These are phyloP conservation scores for Mycena kentingensis DNA, from an alignment of 768 basidiomycete genomes.

Conservation along the genomic window DNA sequence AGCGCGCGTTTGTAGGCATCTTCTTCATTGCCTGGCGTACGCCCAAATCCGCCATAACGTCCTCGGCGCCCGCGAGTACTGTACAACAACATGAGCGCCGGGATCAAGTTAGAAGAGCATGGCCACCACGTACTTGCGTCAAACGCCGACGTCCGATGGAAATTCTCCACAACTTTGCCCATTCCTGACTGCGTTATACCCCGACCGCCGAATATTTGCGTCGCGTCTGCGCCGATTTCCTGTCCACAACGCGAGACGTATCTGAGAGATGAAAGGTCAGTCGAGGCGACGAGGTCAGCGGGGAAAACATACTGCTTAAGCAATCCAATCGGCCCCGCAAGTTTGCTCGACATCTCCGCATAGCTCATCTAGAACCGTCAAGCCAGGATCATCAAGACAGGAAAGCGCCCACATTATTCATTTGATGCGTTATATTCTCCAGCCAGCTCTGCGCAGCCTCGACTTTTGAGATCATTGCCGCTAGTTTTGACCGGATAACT, in stretches of 20 bases:
- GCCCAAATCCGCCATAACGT: constrained; percentile 73
- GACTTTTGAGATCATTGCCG: constrained; percentile 85
- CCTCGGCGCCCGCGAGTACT: constrained; percentile 78
- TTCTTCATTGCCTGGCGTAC: constrained; percentile 73
- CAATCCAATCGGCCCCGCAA: constrained; percentile 88
- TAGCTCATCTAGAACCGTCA: constrained; percentile 71
- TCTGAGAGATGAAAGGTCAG: constrained; percentile 36
- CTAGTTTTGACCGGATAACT: constrained; percentile 87
- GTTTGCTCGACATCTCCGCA: constrained; percentile 75
- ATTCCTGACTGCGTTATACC: constrained; percentile 85
- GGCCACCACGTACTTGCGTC: constrained; percentile 58
- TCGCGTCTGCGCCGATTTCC: constrained; percentile 78
- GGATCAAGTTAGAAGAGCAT: constrained; percentile 14
- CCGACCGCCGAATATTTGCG: constrained; percentile 87
- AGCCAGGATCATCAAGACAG: constrained; percentile 1
- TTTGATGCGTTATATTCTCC: constrained; percentile 87
- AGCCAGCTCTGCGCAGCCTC: constrained; percentile 89
- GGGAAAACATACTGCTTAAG: constrained; percentile 72
- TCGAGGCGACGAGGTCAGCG: not conserved
- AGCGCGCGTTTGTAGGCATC: constrained; percentile 50
- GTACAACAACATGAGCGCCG: constrained; percentile 12
- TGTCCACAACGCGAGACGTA: constrained; percentile 67
- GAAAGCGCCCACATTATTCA: constrained; percentile 69
- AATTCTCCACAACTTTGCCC: constrained; percentile 84
- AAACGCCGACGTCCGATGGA: constrained; percentile 80